Conservation (phyloP, 176 grass and related monocot species). For the Ananas comosus region DNA sequence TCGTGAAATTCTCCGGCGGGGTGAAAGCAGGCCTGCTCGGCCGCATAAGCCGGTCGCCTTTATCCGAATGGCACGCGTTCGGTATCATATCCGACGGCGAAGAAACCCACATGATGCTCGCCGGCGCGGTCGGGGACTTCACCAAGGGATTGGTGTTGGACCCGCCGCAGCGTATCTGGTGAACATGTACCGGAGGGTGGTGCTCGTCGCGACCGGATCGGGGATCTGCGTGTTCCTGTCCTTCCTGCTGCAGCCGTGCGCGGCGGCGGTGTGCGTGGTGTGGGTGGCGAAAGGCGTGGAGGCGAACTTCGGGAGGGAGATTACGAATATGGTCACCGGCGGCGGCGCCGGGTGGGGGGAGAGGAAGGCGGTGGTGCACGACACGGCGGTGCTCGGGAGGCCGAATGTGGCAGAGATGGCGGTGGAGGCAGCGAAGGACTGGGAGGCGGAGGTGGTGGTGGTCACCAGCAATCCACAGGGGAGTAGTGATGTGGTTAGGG, state of each 20-base stretch:
- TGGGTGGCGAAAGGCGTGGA: conserved; percentile 70
- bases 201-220: conserved; percentile 52
- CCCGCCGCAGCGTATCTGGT: conserved; percentile 41
- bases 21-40: conserved; percentile 48
- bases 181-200: conserved; percentile 49
- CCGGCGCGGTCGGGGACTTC: conserved; percentile 71
- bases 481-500: conserved; percentile 44
- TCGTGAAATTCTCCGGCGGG: conserved; percentile 47
- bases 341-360: conserved; percentile 9
- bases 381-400: conserved; percentile 40
- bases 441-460: conserved; percentile 48
- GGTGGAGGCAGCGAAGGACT: conserved; percentile 33
- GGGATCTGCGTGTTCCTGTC: conserved; percentile 73
- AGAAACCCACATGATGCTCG: conserved; percentile 43
- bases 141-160: conserved; percentile 33
- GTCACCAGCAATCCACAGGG: conserved; percentile 75
- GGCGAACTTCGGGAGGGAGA: conserved; percentile 56
- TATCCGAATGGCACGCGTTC: conserved; percentile 83
- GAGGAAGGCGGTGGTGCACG: conserved; percentile 40
- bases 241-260: conserved; percentile 46
- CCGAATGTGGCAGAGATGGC: conserved; percentile 39
- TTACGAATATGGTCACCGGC: conserved; percentile 15
- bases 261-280: conserved; percentile 47
- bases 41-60: conserved; percentile 57
- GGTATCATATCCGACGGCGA: conserved; percentile 54